Conservation (phyloP, 306 rosid species). For the Coriaria nepalensis region DNA sequence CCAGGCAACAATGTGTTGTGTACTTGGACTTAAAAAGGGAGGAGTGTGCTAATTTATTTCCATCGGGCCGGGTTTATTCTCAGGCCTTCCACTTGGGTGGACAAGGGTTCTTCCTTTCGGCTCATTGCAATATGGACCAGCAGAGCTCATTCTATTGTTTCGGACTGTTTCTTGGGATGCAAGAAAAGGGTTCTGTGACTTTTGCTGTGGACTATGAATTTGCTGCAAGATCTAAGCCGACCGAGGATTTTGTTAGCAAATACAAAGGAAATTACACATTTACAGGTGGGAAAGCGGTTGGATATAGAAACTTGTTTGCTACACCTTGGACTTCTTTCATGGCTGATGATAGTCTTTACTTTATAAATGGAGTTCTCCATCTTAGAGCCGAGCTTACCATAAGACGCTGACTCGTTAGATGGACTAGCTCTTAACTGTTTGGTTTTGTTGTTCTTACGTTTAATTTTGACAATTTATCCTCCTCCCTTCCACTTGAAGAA, state of each 20-base stretch:
- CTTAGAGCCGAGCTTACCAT: constrained; percentile 93
- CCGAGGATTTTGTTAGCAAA: constrained; percentile 72
- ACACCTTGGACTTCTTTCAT: constrained; percentile 75
- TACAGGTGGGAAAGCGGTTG: constrained; percentile 97
- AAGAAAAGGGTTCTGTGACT: constrained; percentile 85
- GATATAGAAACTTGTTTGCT: constrained; percentile 78
- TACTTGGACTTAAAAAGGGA: constrained; percentile 88
- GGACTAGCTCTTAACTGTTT: constrained; percentile 8
- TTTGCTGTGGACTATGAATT: constrained; percentile 94
- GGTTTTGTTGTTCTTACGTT: background rate
- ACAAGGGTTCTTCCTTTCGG: constrained; percentile 92
- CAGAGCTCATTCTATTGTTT: constrained; percentile 90
- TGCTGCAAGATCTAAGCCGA: constrained; percentile 73
- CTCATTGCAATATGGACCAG: constrained; percentile 99
- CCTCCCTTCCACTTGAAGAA: no score
- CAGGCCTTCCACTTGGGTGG: constrained; percentile 99
- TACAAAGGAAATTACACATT: constrained; percentile 94
- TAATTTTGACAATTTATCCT: no score
- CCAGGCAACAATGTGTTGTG: constrained; percentile 87
- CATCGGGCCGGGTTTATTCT: constrained; percentile 94
- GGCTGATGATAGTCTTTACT: constrained; percentile 77
- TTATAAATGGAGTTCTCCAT: constrained; percentile 84
- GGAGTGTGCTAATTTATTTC: constrained; percentile 59
- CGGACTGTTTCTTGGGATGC: constrained; percentile 94
- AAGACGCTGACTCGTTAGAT: constrained; percentile 31